These are phyloP conservation scores for Diplocarpon mali DNA, from an alignment of 2,329 filamentous ascomycete species.

Conservation along the genomic window DNA sequence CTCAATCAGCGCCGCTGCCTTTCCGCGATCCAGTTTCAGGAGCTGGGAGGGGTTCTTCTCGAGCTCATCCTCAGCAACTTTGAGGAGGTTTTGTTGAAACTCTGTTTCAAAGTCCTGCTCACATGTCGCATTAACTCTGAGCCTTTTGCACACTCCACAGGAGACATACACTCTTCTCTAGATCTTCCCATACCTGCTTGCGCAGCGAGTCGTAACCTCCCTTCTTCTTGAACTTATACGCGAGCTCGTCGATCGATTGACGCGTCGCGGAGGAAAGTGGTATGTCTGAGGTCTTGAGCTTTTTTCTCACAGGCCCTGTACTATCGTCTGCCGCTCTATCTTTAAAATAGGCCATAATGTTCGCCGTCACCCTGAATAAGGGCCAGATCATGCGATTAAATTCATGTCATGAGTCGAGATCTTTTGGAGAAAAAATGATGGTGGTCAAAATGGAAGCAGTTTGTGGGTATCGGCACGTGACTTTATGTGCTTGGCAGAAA, in stretches of 20 bases:
- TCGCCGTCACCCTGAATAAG: constrained; percentile 10
- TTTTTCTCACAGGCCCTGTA: constrained; percentile 28
- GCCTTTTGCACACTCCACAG: not conserved
- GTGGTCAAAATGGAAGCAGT: not conserved
- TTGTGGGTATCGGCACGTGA: not conserved
- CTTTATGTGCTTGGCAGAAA: not conserved
- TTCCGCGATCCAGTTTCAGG: constrained; percentile 60
- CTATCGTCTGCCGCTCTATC: constrained; percentile 10
- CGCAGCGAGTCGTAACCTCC: constrained; percentile 71
- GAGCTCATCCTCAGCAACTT: constrained; percentile 62
- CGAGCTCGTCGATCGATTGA: constrained; percentile 60
- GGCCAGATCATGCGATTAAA: not conserved
- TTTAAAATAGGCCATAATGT: constrained; percentile 15
- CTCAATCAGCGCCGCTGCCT: constrained; percentile 65
- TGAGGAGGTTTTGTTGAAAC: constrained; percentile 54
- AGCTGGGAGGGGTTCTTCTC: constrained; percentile 63
- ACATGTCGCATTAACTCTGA: constrained; percentile 4
- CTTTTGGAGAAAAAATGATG: too few species aligned
- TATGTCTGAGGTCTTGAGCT: constrained; percentile 64
- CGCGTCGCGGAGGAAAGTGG: constrained; percentile 64
- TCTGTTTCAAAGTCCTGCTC: constrained; percentile 56
- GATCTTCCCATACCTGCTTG: constrained; percentile 67
- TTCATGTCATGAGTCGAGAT: not conserved
- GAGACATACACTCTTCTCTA: constrained; percentile 51
- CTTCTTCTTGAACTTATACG: constrained; percentile 79